Evolutionary conservation across 2,329 filamentous ascomycete genomes (phyloP), one percentile per base, ranked within the genome.

Genomic region (Chlorencoelia australis): DNA sequence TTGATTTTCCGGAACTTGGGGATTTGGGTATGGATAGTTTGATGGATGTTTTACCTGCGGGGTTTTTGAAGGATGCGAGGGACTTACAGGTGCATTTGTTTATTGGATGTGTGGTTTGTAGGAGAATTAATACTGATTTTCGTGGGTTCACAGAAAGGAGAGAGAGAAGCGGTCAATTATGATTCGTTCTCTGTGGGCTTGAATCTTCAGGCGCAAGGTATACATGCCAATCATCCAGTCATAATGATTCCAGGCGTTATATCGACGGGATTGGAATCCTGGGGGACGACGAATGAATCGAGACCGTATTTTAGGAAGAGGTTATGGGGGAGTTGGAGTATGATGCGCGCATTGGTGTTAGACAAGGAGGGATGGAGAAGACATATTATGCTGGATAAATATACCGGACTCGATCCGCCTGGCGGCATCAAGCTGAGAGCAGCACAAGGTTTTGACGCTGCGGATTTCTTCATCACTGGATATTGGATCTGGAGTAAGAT

Each of bases 231-330:
- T 41, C 87, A 95, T 51, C 86, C 91, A 1, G 79, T 98, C 43
- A 83, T 98, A 45, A 96, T 98, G 89, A 79, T 98, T 7, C 91
- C 91, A 0, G 91, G 91, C 4, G 91, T 98, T 41, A 98, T 98
- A 49, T 96, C 91, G 0, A 96, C 91, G 0, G 91, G 91, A 1
- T 71, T 98, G 16, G 91, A 98, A 61, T 94, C 86, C 31, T 98
- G 91, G 91, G 86, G 89, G 4, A 96, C 91, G 0, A 78, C 82
- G 33, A 83, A 88, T 54, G 67, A 70, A 27, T 94, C 88, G 6
- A 74, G 86, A 22, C 82, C 81, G 41, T 98, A 96, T 61, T 98
- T 98, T 60, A 73, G 91, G 44, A 94, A 93, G 63, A 71, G 91
- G 36, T 64, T 98, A 33, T 98, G 91, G 91, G 91, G 91, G 4